Base-by-base conservation (phyloP, 257 asterid species). In the Solanum pennellii region DNA sequence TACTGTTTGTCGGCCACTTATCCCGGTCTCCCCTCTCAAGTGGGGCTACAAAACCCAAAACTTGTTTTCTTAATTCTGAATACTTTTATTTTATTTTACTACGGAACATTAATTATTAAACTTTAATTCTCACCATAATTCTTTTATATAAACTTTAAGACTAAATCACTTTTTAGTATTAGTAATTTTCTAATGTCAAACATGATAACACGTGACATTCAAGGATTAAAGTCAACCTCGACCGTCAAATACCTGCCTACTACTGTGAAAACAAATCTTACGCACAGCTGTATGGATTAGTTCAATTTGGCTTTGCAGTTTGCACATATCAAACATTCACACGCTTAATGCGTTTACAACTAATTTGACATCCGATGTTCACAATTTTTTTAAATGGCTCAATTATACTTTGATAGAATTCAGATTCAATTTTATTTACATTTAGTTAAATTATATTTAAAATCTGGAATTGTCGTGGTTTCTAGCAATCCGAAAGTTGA, bases 31-130 rank as follows among this genome's bases (percentile, higher is more conserved):
- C 87, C 71, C 87, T 85, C 84, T 25, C 68, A 47, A 60, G 85
- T 80, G 85, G 85, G 85, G 85, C 85, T 80, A 80, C 85, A 80
- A 80, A 47, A 80, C 68, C 85, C 85, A 80, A 80, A 80, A 80
- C 29, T 20, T 1, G 6, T 27, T 79, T 47, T 25, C 16, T 27
- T 44, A 27, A 79, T 79, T 79, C 84, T 27, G 9, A 45, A 47
- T 44, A 13, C n/a, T 37, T 37, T 37, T 37, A 37, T 37, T 33
- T 33, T 76, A 33, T 33, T 77, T 75, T 75, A 75, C 83, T 44
- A 42, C 37, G 13, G n/a, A 77, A 77, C 62, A 44, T 77, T 45
- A 45, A 79, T 7, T 25, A 33, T 71, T 4, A 9, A 49, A 80
- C 12, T 47, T 47, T 16, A 25, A 25, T 77, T 44, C 62, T 8